A percentile compares a stretch with the other conserved stretches of the same genome.
These are phyloP conservation scores for Phylloporus scabripes DNA, from an alignment of 768 basidiomycete genomes.

Conservation along the genomic window DNA sequence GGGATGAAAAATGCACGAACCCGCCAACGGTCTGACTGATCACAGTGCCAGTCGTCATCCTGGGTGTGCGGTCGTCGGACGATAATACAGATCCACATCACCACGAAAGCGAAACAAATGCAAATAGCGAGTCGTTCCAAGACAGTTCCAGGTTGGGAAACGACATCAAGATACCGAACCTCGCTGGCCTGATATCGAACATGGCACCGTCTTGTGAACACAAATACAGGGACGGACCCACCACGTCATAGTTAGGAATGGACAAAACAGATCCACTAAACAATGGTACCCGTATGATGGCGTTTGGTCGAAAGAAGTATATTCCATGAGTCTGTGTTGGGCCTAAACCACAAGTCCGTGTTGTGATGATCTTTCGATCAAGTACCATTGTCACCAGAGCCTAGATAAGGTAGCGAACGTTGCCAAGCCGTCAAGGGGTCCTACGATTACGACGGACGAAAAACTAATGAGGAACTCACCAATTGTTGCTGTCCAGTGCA, in stretches of 20 bases:
- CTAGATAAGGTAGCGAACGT: conserved; percentile 11
- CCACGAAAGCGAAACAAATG: conserved; percentile 7
- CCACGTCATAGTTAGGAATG: conserved; percentile 7
- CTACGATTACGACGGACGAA: background rate
- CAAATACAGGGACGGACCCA: background rate
- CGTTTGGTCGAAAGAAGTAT: background rate
- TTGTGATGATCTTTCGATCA: no score
- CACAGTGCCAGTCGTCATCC: background rate
- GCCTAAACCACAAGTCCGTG: background rate
- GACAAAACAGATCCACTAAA: conserved; percentile 4
- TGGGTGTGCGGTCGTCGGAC: conserved; percentile 6
- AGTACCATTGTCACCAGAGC: no score
- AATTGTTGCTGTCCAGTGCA: background rate
- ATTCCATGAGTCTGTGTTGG: background rate
- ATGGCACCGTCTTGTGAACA: background rate
- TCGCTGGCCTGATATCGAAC: conserved; percentile 6
- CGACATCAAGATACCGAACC: conserved; percentile 15
- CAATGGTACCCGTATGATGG: background rate
- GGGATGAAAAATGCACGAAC: background rate
- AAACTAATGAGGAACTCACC: conserved; percentile 1
- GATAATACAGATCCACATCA: conserved; percentile 10
- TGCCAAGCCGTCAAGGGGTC: conserved; percentile 5
- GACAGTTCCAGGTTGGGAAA: conserved; percentile 2
- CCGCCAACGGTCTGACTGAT: conserved; percentile 12
- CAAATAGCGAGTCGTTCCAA: conserved; percentile 1